Base-by-base conservation (phyloP, 768 basidiomycete genomes). In the Solioccasus polychromus region DNA sequence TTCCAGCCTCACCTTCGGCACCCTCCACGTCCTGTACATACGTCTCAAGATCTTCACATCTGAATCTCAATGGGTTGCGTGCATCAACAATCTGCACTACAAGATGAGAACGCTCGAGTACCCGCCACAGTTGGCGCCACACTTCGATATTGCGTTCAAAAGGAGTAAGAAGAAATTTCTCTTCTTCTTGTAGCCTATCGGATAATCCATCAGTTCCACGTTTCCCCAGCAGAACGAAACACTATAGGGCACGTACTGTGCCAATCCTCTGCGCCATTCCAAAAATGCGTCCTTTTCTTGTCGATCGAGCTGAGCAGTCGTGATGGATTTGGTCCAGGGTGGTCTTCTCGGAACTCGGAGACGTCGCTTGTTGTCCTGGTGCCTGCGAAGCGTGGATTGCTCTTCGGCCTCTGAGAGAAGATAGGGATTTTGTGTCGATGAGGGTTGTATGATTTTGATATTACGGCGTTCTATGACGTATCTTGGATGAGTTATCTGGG, bases 81-180 rank as follows among this genome's bases (percentile, higher is more conserved):
- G 92, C 92, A 60, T 99, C 96, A 41, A 96, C 89, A 40, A 99
- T 95, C 67, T 98, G 92, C 2, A 98, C 88, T 25, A 98, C 70
- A 19, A 99, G 79, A 56, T 96, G 90, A 2, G 95, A 96, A 18
- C 93, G 80, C 69, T 99, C 96, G 8, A 96, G 69, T 2, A 98
- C 96, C 41, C 96, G 78, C 96, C 96, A 99, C 8, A 99, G 77
- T 60, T 99, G 96, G 34, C 96, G 75, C 95, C 96, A 98, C 11
- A 99, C 96, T 73, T 98, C 94, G 25, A 99, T 69, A 61, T 98
- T 99, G 39, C 93, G 86, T 62, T 99, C 96, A 59, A 96, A 99
- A 5, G 93, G 95, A 0, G 94, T 95, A 1, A 97, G 73, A n/a
- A 97, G 77, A 23, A 98, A 79, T 31, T 82, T 79, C 45, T 95